These are phyloP conservation scores for Solanum boliviense DNA, from an alignment of 257 asterid genomes.

Conservation along the genomic window DNA sequence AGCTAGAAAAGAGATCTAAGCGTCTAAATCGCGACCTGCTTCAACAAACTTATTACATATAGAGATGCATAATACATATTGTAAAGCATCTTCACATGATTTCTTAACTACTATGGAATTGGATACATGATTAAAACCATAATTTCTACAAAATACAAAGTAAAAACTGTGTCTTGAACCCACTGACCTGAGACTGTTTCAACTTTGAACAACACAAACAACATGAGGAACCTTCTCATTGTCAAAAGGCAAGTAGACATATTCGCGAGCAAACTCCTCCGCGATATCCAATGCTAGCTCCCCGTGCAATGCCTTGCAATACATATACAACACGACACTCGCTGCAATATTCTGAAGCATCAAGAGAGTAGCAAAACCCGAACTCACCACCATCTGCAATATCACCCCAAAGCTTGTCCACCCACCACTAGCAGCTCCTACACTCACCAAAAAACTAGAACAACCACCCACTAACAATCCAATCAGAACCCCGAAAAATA, in stretches of 20 bases:
- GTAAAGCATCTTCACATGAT: neutral
- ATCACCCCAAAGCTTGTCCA: conserved; percentile 34
- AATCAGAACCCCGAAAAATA: conserved; percentile 6
- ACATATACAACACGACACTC: conserved; percentile 30
- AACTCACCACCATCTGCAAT: conserved; percentile 28
- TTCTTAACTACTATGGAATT: neutral
- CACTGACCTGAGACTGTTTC: neutral
- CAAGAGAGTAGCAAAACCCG: conserved; percentile 16
- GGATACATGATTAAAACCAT: neutral
- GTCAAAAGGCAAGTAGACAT: conserved; percentile 71
- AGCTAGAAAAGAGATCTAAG: neutral
- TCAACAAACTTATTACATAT: neutral
- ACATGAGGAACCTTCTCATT: conserved; percentile 79
- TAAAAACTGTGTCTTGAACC: neutral
- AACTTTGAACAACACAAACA: conserved; percentile 43
- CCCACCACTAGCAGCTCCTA: conserved; percentile 21
- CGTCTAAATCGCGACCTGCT: neutral
- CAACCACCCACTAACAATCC: conserved; percentile 16
- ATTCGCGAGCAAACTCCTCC: conserved; percentile 68
- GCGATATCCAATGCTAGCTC: conserved; percentile 80
- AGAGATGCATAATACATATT: neutral
- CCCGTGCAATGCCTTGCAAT: conserved; percentile 64
- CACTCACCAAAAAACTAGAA: conserved; percentile 11
- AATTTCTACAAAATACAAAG: neutral
- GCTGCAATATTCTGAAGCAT: conserved; percentile 32